Base-by-base conservation (phyloP, 192 early-diverging fungal genomes). In the Entomortierella parvispora region DNA sequence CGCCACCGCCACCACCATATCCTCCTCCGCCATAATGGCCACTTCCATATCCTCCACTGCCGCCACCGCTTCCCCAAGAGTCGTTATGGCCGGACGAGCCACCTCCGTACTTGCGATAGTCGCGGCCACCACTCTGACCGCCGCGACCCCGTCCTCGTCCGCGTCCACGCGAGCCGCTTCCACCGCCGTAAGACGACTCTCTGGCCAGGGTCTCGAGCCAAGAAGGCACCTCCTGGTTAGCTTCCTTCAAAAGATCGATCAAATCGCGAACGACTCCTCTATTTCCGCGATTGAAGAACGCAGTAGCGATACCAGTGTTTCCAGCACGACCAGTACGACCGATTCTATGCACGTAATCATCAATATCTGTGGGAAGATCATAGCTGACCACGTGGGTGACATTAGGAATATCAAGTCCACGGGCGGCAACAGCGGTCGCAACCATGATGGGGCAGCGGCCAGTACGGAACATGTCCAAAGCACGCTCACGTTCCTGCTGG, bases 301-400 rank as follows among this genome's bases (percentile, higher is more conserved):
- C 93, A 8, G 96, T 97, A 52, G 96, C 93, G 26, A 89, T 83
- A 62, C 96, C 97, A 31, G 88, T 90, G 87, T 97, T 97, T 66
- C 96, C 96, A 58, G 96, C 97, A 88, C 97, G 93, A 65, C 93
- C 96, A 45, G 96, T 98, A 91, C 96, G 95, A 72, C 97, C 97
- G 70, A 97, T 96, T 78, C 97, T 92, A 85, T 98, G 97, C n/a
- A 98, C 95, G 85, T 96, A 98, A 79, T 99, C 97, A 80, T 99
- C 96, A 68, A 94, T 90, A 69, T 98, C 96, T 10, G 90, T 94
- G 28, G 97, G 96, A 69, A 99, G 86, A 64, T 99, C 97, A 82
- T 93, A 98, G 82, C 94, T 95, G 83, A 99, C 86, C 34, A 98
- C 96, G 62, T 93, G 91, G 18, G 84, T 82, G 51, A 95, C 92